phyloP scores from a whole-genome alignment of 2,329 filamentous ascomycete genomes.

The Penicillium sp. region DNA sequence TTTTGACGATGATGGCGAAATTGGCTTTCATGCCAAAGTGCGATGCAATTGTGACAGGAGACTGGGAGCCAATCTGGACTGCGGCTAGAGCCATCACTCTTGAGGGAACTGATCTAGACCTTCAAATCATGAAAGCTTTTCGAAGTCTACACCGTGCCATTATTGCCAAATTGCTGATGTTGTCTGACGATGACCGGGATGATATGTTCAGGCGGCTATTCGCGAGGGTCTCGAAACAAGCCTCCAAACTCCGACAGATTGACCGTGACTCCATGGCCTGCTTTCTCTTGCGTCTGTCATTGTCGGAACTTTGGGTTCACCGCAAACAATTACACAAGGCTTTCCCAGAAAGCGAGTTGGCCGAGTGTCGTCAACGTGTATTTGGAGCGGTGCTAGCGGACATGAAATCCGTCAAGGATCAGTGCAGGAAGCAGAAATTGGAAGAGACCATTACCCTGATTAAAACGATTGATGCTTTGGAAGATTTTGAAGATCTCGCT shows the following conservation, averaged over 20 bases:
- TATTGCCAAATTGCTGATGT: constrained; percentile 31
- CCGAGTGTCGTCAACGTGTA: constrained; percentile 29
- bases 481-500: constrained; percentile 38
- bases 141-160: constrained; percentile 33
- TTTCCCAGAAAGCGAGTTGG: constrained; percentile 28
- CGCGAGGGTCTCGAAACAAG: constrained; percentile 26
- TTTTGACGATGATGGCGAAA: constrained; percentile 38
- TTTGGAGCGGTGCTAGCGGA: constrained; percentile 33
- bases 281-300: constrained; percentile 32
- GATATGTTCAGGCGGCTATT: constrained; percentile 35
- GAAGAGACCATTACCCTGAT: constrained; percentile 33
- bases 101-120: constrained; percentile 28
- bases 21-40: constrained; percentile 38
- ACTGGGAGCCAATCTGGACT: constrained; percentile 35
- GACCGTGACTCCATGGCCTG: constrained; percentile 34
- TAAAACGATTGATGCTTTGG: constrained; percentile 36
- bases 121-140: constrained; percentile 36
- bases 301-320: constrained; percentile 33
- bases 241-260: constrained; percentile 28
- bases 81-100: constrained; percentile 33
- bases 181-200: constrained; percentile 32
- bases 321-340: constrained; percentile 27
- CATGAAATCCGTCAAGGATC: constrained; percentile 33
- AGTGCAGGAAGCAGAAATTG: constrained; percentile 32
- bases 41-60: constrained; percentile 31